Base-by-base conservation (phyloP, 768 basidiomycete genomes). In the Tulasnella sp. region DNA sequence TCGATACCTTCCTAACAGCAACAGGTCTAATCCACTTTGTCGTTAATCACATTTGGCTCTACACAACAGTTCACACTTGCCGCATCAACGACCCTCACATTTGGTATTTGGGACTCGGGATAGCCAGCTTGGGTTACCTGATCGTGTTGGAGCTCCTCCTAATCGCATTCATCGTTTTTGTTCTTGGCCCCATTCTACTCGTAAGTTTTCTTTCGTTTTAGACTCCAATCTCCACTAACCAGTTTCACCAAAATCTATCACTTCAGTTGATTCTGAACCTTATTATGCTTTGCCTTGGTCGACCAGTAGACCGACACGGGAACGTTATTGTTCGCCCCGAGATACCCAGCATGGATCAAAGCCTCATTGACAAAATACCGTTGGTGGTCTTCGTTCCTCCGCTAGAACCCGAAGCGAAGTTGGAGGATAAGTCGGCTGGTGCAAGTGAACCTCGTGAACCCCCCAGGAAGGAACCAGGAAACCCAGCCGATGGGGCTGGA, bases 71-170 rank as follows among this genome's bases (percentile, higher is more conserved):
- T 39, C 87, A 91, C 81, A 89, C 91, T 21, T 96, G 94, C 79
- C 91, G 94, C 27, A 85, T 87, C 79, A 87, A 92, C 0, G 89
- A 94, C 18, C 94, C 94, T 10, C 92, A 94, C 81, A 86, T 95
- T 46, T 96, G 94, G 94, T 96, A 93, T 93, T 89, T 95, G 71
- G 90, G 89, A 31, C 94, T 96, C 84, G 92, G 90, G 46, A 91
- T 95, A 82, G 86, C 95, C 19, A 91, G 92, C 85, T 90, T 93
- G 62, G 91, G 93, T 87, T 96, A 95, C 83, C 82, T 95, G 77
- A 91, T 92, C 88, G 85, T 91, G 38, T 85, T 90, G 58, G 91
- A 95, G 84, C 91, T 95, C 74, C 84, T 95, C 78, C 82, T 95
- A 5, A 88, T 96, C 21, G 93, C 92, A 36, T 86, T 95, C 80